Evolutionary conservation across 345 rosid genomes (phyloP).

Genomic region (Lumnitzera racemosa): DNA sequence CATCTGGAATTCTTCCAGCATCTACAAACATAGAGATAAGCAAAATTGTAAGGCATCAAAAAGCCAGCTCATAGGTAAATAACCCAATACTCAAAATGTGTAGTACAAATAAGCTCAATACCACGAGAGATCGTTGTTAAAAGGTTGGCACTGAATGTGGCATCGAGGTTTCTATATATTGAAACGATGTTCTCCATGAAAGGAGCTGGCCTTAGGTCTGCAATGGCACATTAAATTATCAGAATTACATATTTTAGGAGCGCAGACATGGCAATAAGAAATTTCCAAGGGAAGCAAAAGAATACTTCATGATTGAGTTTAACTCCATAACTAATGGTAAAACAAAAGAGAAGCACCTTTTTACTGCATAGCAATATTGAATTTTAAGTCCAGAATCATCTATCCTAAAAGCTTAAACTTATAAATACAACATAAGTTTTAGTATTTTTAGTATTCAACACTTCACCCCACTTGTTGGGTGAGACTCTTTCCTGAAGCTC

Average conservation of each 20-base stretch:
- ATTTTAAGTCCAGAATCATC: too few species aligned
- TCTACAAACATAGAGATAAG: conserved; percentile 5
- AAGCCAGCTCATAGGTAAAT: too few species aligned
- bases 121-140: conserved; percentile 23
- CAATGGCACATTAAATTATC: conserved; percentile 3
- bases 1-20: conserved; percentile 7
- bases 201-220: conserved; percentile 48
- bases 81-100: too few species aligned
- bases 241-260: too few species aligned
- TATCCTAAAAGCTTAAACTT: neutral
- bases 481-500: too few species aligned
- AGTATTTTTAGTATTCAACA: too few species aligned
- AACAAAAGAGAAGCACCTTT: neutral
- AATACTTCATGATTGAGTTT: neutral
- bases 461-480: too few species aligned
- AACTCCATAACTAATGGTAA: neutral
- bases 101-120: conserved; percentile 1
- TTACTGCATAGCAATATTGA: neutral
- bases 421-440: too few species aligned
- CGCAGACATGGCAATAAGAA: neutral
- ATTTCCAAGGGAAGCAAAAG: neutral
- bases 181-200: conserved; percentile 49
- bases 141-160: conserved; percentile 33
- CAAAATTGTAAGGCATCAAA: too few species aligned
- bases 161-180: conserved; percentile 59